A percentile compares a stretch with the other conserved stretches of the same genome.
These are phyloP conservation scores for Schoenoplectus tabernaemontani DNA, from an alignment of 202 grass and related monocot species.

Conservation along the genomic window DNA sequence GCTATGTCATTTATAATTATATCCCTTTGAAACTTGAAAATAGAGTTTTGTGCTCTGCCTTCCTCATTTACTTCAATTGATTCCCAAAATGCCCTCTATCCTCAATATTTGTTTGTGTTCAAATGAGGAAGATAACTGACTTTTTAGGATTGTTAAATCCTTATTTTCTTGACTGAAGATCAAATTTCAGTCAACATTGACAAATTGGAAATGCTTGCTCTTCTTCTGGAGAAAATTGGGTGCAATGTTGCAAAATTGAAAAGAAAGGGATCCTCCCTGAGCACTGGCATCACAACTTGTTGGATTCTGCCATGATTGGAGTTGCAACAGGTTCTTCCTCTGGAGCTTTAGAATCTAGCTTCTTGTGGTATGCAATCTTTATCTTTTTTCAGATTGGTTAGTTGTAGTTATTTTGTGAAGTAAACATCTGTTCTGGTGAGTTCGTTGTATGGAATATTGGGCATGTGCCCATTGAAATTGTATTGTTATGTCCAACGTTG, in stretches of 20 bases:
- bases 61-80: too few relatives aligned
- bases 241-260: conserved; percentile 37
- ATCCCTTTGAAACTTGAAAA: too few relatives aligned
- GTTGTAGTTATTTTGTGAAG: not conserved
- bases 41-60: too few relatives aligned
- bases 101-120: too few relatives aligned
- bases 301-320: conserved; percentile 55
- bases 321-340: conserved; percentile 34
- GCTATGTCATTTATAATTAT: too few relatives aligned
- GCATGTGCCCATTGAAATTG: too few relatives aligned
- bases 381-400: conserved; percentile 4
- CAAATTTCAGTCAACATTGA: conserved; percentile 26
- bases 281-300: conserved; percentile 58
- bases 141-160: conserved; percentile 35
- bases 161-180: conserved; percentile 38
- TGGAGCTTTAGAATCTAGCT: conserved; percentile 32
- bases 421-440: not conserved
- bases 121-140: too few relatives aligned
- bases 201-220: conserved; percentile 48
- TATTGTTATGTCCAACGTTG: not conserved
- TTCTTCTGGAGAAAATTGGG: conserved; percentile 64
- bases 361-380: conserved; percentile 52
- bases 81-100: too few relatives aligned
- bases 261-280: conserved; percentile 43
- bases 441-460: too few relatives aligned